A percentile compares a stretch with the other conserved stretches of the same genome.
Conservation (phyloP, 163 green algal genomes). For the Prototheca cutis region DNA sequence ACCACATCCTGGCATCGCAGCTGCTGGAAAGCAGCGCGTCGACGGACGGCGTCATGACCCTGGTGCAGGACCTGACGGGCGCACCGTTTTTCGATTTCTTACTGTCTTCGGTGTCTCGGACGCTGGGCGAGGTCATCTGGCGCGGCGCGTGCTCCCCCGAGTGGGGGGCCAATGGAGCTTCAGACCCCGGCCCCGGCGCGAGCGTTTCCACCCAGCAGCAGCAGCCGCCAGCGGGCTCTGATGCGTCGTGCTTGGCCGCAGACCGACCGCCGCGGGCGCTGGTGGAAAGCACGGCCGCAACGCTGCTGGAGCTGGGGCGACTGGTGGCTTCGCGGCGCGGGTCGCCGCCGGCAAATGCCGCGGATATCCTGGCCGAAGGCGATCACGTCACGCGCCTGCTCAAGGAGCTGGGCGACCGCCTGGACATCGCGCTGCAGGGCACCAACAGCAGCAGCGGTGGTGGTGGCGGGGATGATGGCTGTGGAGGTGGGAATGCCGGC, state of each 20-base stretch:
- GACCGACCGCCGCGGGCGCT: conserved; percentile 3
- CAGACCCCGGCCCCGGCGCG: not conserved
- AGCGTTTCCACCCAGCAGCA: not conserved
- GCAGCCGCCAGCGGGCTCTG: not conserved
- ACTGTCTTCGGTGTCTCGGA: not conserved
- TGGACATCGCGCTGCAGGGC: conserved; percentile 17
- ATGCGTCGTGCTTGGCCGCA: not conserved
- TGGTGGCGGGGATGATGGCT: not conserved
- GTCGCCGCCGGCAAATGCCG: not conserved
- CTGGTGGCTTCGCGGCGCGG: conserved; percentile 8
- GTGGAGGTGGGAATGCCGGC: conserved; percentile 2
- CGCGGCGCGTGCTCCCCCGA: not conserved
- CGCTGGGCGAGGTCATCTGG: not conserved
- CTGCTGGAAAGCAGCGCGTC: not conserved
- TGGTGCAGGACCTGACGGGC: not conserved
- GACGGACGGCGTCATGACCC: not conserved
- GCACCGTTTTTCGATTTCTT: not conserved
- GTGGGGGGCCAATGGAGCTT: not conserved
- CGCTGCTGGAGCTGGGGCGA: conserved; percentile 15
- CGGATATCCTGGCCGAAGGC: conserved; percentile 21
- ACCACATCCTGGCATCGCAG: not conserved
- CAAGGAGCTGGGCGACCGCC: conserved; percentile 37
- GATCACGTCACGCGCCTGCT: conserved; percentile 40
- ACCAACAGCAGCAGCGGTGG: not conserved
- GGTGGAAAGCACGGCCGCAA: not conserved